A percentile compares a stretch with the other conserved stretches of the same genome.
Conservation (phyloP, 345 rosid species). For the Acer yangbiense region DNA sequence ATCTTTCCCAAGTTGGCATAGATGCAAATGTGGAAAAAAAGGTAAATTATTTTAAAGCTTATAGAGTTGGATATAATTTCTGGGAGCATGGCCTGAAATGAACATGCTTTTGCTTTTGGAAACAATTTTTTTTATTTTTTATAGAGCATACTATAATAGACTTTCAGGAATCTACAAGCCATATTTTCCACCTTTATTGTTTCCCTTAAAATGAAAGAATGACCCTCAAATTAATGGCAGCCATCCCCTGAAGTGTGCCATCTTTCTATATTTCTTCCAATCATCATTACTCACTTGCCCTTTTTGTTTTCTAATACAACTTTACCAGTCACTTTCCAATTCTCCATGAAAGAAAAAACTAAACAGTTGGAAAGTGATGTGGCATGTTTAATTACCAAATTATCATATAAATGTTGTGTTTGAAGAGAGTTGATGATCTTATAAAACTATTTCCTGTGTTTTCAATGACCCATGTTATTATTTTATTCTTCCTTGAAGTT, state of each 20-base stretch:
- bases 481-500: not conserved
- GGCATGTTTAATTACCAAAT: not conserved
- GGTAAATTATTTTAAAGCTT: not conserved
- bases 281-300: not conserved
- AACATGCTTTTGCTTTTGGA: conserved; percentile 4
- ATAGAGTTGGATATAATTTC: not conserved
- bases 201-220: not conserved
- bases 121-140: not conserved
- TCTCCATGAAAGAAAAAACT: not conserved
- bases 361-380: not conserved
- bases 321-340: not conserved
- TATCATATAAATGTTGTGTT: not conserved
- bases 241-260: not conserved
- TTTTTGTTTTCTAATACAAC: not conserved
- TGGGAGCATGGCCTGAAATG: not conserved
- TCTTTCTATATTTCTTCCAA: not conserved
- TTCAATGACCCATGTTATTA: not conserved
- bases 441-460: not conserved
- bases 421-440: not conserved
- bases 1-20: not conserved
- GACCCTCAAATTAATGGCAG: not conserved
- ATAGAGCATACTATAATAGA: not conserved
- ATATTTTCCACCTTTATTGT: not conserved
- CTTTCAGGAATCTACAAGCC: not conserved
- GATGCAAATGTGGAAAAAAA: not conserved